Evolutionary conservation across 225 moss, liverwort and hornwort species (phyloP), one percentile per base, ranked within the genome.

Genomic region (Marchantia paleacea): DNA sequence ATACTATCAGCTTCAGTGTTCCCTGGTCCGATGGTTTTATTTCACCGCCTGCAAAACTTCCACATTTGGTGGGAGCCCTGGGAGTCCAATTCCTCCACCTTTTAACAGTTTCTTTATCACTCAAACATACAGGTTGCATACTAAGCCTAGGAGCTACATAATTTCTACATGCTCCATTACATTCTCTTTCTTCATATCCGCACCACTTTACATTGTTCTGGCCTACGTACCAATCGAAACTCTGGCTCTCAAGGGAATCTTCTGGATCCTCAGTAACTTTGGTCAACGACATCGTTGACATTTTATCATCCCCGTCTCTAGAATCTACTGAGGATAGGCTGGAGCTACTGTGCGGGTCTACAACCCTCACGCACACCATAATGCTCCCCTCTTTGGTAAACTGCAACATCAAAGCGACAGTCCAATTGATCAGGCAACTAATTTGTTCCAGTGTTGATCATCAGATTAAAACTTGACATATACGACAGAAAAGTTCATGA

Each of bases 331-430:
- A 28, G 48, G 50, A 14, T 22, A 64, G 28, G 55, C 58, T 71
- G 29, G 64, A 20, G 22, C 80, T 79, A 52, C 83, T 85, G 39
- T 77, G 72, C 31, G 76, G 73, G 60, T 93, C 89, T 49, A 90
- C 85, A 57, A 85, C 79, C 55, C 93, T 87, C 60, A 92, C 85
- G 71, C 92, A 94, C 8, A 94, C 71, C 66, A 90, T 64, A 7
- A 94, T 88, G 81, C 88, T 89, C 28, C 91, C 92, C 52, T 94
- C 79, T 79, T 85, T 92, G 14, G 91, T 94, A 53, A 92, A 91
- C 92, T 94, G 89, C 78, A 78, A 53, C 14, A 55, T 20, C 68
- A 7, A 80, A 55, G 15, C 71, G 5, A 39, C 39, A 39, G 39
- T 39, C 2, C 39, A 39, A 39, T 39, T 5, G 39, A 39, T 39